Percentiles rank a stretch among this genome's conserved stretches.
Conservation (phyloP, 768 basidiomycete genomes). For the Phanerochaete sordida region DNA sequence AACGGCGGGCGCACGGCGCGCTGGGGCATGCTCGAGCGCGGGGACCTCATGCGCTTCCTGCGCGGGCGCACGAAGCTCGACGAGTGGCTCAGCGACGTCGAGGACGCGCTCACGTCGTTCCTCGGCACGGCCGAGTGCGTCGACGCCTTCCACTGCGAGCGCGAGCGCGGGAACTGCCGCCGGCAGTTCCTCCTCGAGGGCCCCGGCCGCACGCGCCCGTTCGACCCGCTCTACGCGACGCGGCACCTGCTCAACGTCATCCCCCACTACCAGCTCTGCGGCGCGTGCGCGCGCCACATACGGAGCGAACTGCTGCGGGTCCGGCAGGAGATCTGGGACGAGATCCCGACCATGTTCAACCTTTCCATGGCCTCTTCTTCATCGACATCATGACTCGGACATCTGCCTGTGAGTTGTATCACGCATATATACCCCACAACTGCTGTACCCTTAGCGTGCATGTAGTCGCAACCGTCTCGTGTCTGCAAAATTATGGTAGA, state of each 20-base stretch:
- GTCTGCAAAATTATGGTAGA: background rate
- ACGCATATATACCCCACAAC: background rate
- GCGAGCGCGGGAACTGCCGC: slow-evolving; percentile 1
- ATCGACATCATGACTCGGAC: background rate
- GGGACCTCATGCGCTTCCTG: background rate
- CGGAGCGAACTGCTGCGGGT: slow-evolving; percentile 2
- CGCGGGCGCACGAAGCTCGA: slow-evolving; percentile 6
- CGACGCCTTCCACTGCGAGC: background rate
- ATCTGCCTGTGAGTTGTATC: background rate
- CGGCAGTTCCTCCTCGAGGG: background rate
- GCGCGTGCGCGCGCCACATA: background rate
- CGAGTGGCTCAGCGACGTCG: slow-evolving; percentile 8
- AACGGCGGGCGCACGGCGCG: slow-evolving; percentile 6
- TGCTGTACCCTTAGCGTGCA: background rate
- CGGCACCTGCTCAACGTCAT: slow-evolving; percentile 4
- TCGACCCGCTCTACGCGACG: slow-evolving; percentile 6
- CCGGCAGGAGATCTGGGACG: slow-evolving; percentile 10
- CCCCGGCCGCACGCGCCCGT: slow-evolving; percentile 4
- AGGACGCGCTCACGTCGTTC: slow-evolving; percentile 7
- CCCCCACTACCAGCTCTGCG: slow-evolving; percentile 1
- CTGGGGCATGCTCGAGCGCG: slow-evolving; percentile 5
- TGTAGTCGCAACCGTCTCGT: background rate
- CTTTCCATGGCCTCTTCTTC: background rate
- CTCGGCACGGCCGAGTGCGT: slow-evolving; percentile 6
- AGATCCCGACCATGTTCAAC: slow-evolving; percentile 6